Evolutionary conservation across 2,329 filamentous ascomycete genomes (phyloP).

Genomic region (Phoma sp.): DNA sequence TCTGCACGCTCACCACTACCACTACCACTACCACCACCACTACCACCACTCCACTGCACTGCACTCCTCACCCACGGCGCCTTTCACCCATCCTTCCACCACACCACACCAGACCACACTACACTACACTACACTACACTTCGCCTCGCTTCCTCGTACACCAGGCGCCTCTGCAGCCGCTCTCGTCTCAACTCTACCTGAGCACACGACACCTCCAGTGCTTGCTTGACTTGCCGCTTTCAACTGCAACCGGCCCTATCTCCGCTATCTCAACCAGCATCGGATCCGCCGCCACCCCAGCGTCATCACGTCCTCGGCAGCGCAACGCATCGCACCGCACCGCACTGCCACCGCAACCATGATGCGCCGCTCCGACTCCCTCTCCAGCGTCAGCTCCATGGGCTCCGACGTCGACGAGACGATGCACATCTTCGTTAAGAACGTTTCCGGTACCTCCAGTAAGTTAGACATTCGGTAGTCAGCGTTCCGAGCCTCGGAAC

Average conservation of each 20-base stretch:
- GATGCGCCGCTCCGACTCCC: constrained; percentile 48
- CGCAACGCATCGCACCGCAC: not conserved
- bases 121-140: too few species aligned
- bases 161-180: not conserved
- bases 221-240: constrained; percentile 5
- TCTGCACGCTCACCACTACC: not conserved
- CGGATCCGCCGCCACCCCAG: constrained; percentile 6
- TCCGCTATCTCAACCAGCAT: constrained; percentile 19
- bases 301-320: not conserved
- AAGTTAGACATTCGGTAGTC: constrained; percentile 34
- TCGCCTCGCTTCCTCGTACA: constrained; percentile 4
- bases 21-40: too few species aligned
- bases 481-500: constrained; percentile 23
- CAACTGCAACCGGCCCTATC: constrained; percentile 18
- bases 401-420: constrained; percentile 56
- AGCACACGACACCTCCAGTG: constrained; percentile 10
- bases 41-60: not conserved
- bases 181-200: not conserved
- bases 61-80: constrained; percentile 5
- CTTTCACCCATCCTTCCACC: not conserved
- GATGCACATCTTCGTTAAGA: constrained; percentile 68
- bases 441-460: constrained; percentile 62
- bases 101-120: not conserved
- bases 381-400: constrained; percentile 51
- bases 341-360: constrained; percentile 29